Base-by-base conservation (phyloP, 345 rosid species). In the Dipteronia dyeriana region DNA sequence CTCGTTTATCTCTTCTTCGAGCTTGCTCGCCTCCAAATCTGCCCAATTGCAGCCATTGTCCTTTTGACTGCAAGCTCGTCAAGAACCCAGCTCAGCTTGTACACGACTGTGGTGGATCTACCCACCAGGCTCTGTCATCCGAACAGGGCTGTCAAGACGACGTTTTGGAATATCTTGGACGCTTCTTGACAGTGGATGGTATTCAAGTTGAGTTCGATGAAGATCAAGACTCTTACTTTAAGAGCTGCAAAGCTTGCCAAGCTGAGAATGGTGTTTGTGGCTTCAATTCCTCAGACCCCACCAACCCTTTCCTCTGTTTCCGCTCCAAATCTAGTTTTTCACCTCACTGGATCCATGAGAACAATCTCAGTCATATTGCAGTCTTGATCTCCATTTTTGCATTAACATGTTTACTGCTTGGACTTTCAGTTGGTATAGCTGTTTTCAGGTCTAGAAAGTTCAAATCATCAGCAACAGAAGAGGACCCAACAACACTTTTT, bases 401-500 rank as follows among this genome's bases (percentile, higher is more conserved):
- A 5, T 54, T 91, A 70, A 79, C 88, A 0, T 93, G 95, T 79
- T 77, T 93, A 9, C 59, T 91, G 6, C 78, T 93, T 4, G 84
- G 84, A 1, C 19, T 89, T 64, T 84, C 94, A 17, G 83, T 87
- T 34, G 69, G 73, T 1, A 76, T 87, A 11, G 84, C 87, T 0
- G 73, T 91, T 65, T 82, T 88, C 82, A 87, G 99, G 76, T 91
- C 90, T 26, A 80, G 85, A 34, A 82, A 81, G 31, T 68, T 83
- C 43, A 87, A 81, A 9, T 82, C 90, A 0, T 59, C 85, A 1
- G 84, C 84, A 14, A 34, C 72, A 9, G 92, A 88, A 69, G 97
- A 93, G 82, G 98, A 94, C 70, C 98, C 98, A 0, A 86, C 97
- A 1, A 81, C 89, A 5, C 80, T 88, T 6, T 90, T 95, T 90